Conservation (phyloP, 345 rosid genomes). For the Stellera chamaejasme region DNA sequence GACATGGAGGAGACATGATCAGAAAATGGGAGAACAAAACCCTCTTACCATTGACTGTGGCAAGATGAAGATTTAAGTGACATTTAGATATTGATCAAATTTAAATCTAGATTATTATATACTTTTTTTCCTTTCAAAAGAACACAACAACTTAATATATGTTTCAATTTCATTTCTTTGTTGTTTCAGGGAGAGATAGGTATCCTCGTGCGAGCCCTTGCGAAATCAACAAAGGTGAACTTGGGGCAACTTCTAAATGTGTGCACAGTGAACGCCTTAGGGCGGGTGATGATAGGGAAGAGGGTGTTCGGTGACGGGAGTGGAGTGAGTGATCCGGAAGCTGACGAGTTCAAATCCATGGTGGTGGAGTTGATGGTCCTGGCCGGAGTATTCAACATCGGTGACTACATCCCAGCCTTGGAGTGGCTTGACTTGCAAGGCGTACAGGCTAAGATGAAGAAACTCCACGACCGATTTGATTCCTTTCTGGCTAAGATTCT, state of each 20-base stretch:
- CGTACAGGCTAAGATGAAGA: constrained; percentile 79
- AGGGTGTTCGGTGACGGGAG: constrained; percentile 54
- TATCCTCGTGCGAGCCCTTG: constrained; percentile 36
- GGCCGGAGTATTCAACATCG: constrained; percentile 79
- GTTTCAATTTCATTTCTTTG: background rate
- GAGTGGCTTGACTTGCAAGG: constrained; percentile 88
- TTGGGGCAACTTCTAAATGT: constrained; percentile 56
- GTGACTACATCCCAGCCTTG: constrained; percentile 73
- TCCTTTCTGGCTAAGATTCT: constrained; percentile 46
- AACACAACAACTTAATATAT: background rate
- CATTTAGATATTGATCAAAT: too few species aligned
- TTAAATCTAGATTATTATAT: too few species aligned
- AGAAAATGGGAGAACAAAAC: too few species aligned
- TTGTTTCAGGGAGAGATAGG: constrained; percentile 51
- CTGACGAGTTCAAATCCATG: constrained; percentile 85
- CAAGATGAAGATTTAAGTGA: too few species aligned
- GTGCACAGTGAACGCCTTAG: constrained; percentile 69
- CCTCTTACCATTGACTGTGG: too few species aligned
- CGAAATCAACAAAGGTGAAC: constrained; percentile 28
- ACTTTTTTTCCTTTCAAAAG: too few species aligned
- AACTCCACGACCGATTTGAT: constrained; percentile 68
- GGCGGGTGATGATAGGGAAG: constrained; percentile 71
- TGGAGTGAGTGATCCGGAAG: constrained; percentile 45
- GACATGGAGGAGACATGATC: too few species aligned
- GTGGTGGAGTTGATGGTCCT: constrained; percentile 79